These are phyloP conservation scores for Vanderwaltozyma verrucispora DNA, from an alignment of 805 yeast species.

Conservation along the genomic window DNA sequence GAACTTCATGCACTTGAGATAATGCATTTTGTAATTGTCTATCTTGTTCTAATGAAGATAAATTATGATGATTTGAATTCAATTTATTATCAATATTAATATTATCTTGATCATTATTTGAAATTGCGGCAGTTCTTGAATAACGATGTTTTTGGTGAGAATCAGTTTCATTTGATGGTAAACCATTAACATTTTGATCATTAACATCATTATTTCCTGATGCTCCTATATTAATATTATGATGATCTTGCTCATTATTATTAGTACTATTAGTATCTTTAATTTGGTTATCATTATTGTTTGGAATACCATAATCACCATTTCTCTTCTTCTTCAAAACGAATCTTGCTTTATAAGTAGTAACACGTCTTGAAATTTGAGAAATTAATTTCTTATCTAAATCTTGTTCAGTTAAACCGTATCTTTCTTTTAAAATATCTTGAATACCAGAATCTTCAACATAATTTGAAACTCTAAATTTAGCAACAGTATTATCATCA, in stretches of 20 bases:
- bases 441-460: slow-evolving; percentile 27
- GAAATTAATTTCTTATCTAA: slow-evolving; percentile 23
- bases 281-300: too few species aligned
- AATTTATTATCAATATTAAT: neutral
- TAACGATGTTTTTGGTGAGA: neutral
- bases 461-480: slow-evolving; percentile 26
- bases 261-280: neutral
- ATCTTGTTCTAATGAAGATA: neutral
- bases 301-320: slow-evolving; percentile 19
- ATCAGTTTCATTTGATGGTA: neutral
- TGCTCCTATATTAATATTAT: too few species aligned
- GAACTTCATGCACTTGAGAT: slow-evolving; percentile 7
- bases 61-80: neutral
- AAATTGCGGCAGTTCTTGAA: neutral
- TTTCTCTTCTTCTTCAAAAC: slow-evolving; percentile 26
- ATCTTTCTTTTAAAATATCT: slow-evolving; percentile 23
- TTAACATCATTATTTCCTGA: too few species aligned
- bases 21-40: slow-evolving; percentile 2
- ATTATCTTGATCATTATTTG: neutral
- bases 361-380: slow-evolving; percentile 26
- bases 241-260: too few species aligned
- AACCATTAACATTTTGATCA: too few species aligned
- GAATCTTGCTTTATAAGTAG: slow-evolving; percentile 28
- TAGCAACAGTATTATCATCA: slow-evolving; percentile 23
- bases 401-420: slow-evolving; percentile 23